phyloP scores from a whole-genome alignment of 2,329 filamentous ascomycete genomes.

The Chaetothyriales sp. region DNA sequence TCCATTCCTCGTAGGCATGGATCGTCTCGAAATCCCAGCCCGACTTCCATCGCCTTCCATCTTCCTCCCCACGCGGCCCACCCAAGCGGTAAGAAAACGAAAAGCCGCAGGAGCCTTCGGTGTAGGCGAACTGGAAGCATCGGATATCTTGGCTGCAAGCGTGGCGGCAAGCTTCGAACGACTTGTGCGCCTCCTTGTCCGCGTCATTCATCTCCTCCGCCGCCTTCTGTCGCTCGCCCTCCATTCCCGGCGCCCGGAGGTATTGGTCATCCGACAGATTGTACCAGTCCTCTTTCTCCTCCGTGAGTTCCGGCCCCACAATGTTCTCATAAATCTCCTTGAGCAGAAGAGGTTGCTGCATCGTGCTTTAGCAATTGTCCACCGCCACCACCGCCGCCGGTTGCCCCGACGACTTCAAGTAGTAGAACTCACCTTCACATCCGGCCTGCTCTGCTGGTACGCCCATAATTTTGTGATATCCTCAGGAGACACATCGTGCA shows the following conservation, averaged over 20 bases:
- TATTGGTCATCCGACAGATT: constrained; percentile 11
- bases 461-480: constrained; percentile 29
- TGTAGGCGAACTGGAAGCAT: constrained; percentile 9
- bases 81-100: constrained; percentile 2
- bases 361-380: background rate
- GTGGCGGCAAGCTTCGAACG: constrained; percentile 5
- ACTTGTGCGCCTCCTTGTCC: constrained; percentile 6
- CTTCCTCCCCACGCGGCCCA: background rate
- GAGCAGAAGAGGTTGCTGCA: background rate
- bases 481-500: constrained; percentile 42
- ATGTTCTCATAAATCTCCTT: constrained; percentile 12
- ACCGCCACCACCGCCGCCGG: no score
- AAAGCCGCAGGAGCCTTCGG: constrained; percentile 1
- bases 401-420: no score
- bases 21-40: constrained; percentile 1
- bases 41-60: background rate
- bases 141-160: constrained; percentile 8
- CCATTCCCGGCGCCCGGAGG: constrained; percentile 7
- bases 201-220: constrained; percentile 7
- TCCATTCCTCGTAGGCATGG: background rate
- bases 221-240: constrained; percentile 8
- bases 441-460: background rate
- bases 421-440: background rate
- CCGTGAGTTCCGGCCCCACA: constrained; percentile 5
- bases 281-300: constrained; percentile 11